Evolutionary conservation across 495 filamentous ascomycete genomes (phyloP).

Genomic region (Hypoxylon trugodes): DNA sequence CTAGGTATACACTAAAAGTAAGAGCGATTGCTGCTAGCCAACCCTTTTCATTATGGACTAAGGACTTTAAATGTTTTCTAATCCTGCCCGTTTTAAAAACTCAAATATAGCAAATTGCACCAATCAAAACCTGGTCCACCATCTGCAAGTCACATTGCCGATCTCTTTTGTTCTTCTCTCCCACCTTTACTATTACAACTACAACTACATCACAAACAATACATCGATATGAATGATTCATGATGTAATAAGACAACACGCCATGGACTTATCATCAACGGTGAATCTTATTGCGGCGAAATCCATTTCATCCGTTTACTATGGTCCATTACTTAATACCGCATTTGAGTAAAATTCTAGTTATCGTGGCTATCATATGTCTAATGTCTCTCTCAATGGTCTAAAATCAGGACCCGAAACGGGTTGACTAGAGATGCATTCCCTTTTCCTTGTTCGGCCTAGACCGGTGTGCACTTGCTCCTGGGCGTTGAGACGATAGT

Average conservation of each 20-base stretch:
- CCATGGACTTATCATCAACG: not conserved
- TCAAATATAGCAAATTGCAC: conserved; percentile 16
- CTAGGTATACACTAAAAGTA: not conserved
- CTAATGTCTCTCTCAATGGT: conserved; percentile 1
- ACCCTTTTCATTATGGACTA: no score
- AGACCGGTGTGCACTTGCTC: conserved; percentile 14
- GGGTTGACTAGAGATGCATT: conserved; percentile 5
- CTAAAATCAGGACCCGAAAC: conserved; percentile 36
- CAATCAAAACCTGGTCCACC: conserved; percentile 22
- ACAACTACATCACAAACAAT: no score
- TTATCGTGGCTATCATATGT: no score
- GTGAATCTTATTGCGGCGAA: not conserved
- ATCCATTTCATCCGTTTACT: not conserved
- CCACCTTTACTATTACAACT: conserved; percentile 22
- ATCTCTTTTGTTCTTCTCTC: conserved; percentile 22
- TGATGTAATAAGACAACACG: conserved; percentile 31
- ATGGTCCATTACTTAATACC: not conserved
- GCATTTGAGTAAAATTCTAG: no score
- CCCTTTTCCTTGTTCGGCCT: conserved; percentile 30
- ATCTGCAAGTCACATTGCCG: conserved; percentile 38
- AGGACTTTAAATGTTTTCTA: no score
- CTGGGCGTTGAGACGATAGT: conserved; percentile 8
- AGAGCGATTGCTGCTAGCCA: not conserved
- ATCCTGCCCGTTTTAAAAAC: conserved; percentile 11
- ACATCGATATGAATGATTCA: conserved; percentile 31